Percentiles rank a stretch among this genome's conserved stretches.
phyloP scores from a whole-genome alignment of 805 yeast species.

The Ogataea sp. region DNA sequence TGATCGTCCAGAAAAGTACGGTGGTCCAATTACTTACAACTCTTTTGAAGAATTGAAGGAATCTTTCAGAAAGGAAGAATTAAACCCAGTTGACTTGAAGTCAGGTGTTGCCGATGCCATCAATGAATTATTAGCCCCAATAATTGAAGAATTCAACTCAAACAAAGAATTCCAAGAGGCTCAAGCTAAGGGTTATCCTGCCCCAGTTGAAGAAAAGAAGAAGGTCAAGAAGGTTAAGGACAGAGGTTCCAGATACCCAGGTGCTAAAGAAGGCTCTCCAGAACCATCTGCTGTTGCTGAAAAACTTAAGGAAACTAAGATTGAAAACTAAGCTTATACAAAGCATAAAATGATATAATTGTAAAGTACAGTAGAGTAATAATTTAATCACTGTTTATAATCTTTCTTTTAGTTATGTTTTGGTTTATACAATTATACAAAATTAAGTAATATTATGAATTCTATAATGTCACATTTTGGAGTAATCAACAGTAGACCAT shows the following conservation, averaged over 20 bases:
- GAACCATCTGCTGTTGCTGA: constrained; percentile 18
- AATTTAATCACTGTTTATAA: too few species aligned
- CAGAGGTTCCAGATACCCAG: constrained; percentile 89
- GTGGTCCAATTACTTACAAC: constrained; percentile 77
- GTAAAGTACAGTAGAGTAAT: too few species aligned
- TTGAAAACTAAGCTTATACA: constrained; percentile 23
- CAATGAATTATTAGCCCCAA: constrained; percentile 74
- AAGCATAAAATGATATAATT: too few species aligned
- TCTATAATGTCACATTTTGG: neutral
- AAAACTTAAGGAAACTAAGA: constrained; percentile 30
- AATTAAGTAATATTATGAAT: neutral
- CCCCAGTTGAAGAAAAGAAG: constrained; percentile 49
- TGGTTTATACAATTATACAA: too few species aligned
- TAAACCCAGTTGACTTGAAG: constrained; percentile 92
- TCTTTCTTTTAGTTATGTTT: too few species aligned
- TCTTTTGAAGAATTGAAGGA: constrained; percentile 60
- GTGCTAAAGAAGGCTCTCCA: constrained; percentile 28
- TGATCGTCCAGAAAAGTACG: constrained; percentile 93
- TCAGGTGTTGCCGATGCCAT: constrained; percentile 84
- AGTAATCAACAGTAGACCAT: constrained; percentile 1
- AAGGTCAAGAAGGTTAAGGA: constrained; percentile 73
- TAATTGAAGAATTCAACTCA: constrained; percentile 57
- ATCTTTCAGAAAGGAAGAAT: constrained; percentile 64
- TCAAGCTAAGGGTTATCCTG: constrained; percentile 78
- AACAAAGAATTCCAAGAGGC: constrained; percentile 71